Evolutionary conservation across 148 eudicot species (phyloP).

Genomic region (Arbutus unedo): DNA sequence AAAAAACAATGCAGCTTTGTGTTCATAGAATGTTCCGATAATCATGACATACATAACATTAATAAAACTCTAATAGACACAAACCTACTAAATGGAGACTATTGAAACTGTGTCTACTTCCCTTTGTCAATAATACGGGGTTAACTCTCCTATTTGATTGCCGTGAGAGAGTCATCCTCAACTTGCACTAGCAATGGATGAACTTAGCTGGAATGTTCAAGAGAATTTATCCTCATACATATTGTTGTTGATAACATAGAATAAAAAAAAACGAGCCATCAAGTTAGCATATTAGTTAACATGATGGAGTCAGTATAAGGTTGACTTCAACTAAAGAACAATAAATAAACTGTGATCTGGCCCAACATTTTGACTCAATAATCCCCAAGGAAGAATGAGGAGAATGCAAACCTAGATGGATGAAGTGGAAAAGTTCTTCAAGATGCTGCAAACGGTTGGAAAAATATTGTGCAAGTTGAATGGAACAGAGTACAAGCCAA

Average conservation of each 20-base stretch:
- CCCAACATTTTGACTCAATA: background rate
- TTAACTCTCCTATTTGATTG: constrained; percentile 5
- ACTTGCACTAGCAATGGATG: constrained; percentile 5
- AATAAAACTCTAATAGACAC: background rate
- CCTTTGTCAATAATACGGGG: background rate
- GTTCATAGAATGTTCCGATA: background rate
- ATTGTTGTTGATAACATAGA: background rate
- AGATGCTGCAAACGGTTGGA: background rate
- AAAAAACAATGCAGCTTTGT: background rate
- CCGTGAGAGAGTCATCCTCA: background rate
- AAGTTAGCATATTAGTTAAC: background rate
- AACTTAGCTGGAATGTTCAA: background rate
- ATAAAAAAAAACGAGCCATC: background rate
- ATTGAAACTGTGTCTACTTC: background rate
- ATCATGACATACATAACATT: background rate
- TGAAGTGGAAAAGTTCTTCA: background rate
- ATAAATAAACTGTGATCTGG: background rate
- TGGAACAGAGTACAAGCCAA: background rate
- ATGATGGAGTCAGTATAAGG: background rate
- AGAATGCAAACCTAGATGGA: background rate
- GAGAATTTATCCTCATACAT: background rate
- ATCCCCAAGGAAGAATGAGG: background rate
- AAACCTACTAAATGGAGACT: background rate
- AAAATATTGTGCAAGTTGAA: background rate
- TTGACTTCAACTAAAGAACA: background rate